A percentile compares a stretch with the other conserved stretches of the same genome.
phyloP scores from a whole-genome alignment of 1,284 basidiomycete species.

The Trichosporon inkin region DNA sequence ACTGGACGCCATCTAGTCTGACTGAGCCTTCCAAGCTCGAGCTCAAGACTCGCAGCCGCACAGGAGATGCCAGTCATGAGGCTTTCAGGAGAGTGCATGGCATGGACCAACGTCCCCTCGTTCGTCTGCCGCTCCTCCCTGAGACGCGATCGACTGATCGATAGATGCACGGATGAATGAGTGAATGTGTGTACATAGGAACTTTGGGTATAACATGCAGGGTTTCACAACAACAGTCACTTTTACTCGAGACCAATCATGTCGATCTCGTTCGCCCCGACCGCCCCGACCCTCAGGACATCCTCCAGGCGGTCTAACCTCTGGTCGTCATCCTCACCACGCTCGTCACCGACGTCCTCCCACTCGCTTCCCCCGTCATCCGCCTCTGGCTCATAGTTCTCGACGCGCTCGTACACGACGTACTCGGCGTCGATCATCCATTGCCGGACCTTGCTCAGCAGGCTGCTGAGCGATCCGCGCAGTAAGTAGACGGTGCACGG shows the following conservation, averaged over 20 bases:
- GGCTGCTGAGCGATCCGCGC: not conserved
- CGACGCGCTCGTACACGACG: constrained; percentile 43
- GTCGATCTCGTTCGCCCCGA: not conserved
- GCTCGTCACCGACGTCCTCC: not conserved
- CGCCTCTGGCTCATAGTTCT: constrained; percentile 39
- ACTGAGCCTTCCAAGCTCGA: too few relatives aligned
- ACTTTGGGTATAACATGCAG: constrained; percentile 7
- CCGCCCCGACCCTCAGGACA: not conserved
- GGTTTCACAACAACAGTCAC: constrained; percentile 4
- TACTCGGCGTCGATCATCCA: constrained; percentile 47
- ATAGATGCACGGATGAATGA: too few relatives aligned
- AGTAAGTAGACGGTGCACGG: not conserved
- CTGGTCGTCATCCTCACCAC: not conserved
- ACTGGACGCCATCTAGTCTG: too few relatives aligned
- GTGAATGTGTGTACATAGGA: constrained; percentile 1
- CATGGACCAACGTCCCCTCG: too few relatives aligned
- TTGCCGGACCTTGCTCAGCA: constrained; percentile 25
- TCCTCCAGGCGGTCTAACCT: not conserved
- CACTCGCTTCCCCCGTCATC: constrained; percentile 9
- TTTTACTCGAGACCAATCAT: not conserved
- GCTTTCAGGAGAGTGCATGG: too few relatives aligned
- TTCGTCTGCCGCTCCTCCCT: too few relatives aligned
- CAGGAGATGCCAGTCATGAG: too few relatives aligned
- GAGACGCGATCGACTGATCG: too few relatives aligned
- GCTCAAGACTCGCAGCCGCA: too few relatives aligned